Evolutionary conservation across 2,329 filamentous ascomycete species (phyloP).

Genomic region (Pestalotiopsis sp.): DNA sequence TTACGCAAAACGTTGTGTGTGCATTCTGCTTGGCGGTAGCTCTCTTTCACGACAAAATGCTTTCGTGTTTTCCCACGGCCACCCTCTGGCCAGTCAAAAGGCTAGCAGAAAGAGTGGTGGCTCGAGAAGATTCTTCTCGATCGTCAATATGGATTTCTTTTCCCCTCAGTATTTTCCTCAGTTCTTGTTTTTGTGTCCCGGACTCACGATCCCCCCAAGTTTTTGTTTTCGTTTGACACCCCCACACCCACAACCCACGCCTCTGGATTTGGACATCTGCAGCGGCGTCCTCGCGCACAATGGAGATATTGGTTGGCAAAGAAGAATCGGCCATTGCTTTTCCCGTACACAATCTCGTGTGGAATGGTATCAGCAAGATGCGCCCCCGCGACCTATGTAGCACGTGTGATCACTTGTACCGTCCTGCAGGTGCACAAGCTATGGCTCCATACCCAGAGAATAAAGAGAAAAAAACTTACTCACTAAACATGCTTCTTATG

Average conservation of each 20-base stretch:
- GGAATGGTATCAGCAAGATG: neutral
- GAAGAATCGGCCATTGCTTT: neutral
- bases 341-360: neutral
- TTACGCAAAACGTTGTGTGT: constrained; percentile 25
- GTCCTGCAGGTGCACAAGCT: neutral
- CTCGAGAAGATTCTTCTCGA: constrained; percentile 8
- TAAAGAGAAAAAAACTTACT: constrained; percentile 2
- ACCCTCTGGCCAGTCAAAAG: constrained; percentile 9
- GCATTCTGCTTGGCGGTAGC: constrained; percentile 27
- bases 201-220: constrained; percentile 10
- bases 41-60: constrained; percentile 22
- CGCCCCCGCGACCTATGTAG: neutral
- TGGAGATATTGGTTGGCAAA: neutral
- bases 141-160: constrained; percentile 13
- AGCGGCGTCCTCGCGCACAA: constrained; percentile 6
- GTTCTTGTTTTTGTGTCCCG: constrained; percentile 8
- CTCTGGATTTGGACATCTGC: constrained; percentile 6
- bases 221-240: constrained; percentile 8
- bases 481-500: neutral
- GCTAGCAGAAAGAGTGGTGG: constrained; percentile 3
- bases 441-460: constrained; percentile 1
- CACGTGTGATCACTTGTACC: neutral
- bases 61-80: neutral
- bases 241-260: constrained; percentile 2
- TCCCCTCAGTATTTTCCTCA: constrained; percentile 9